phyloP scores from a whole-genome alignment of 768 basidiomycete genomes.

The Lentinula sp. region DNA sequence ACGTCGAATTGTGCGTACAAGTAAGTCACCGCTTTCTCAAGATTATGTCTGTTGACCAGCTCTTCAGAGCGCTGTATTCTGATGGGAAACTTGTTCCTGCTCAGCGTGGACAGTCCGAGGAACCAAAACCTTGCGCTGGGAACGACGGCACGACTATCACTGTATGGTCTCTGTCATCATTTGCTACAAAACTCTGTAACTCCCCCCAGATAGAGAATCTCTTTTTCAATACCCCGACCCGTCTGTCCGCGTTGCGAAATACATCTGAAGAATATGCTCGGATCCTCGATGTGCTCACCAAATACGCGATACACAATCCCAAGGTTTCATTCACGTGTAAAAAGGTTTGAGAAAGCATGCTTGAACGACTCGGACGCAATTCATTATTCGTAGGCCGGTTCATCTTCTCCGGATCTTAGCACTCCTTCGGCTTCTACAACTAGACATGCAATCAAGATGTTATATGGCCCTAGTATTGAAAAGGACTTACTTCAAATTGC shows the following conservation, averaged over 20 bases:
- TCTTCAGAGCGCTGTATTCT: conserved; percentile 66
- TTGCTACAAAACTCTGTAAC: not conserved
- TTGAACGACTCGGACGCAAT: not conserved
- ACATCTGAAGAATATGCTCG: conserved; percentile 88
- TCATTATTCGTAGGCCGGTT: conserved; percentile 48
- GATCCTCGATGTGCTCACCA: conserved; percentile 87
- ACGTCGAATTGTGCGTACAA: conserved; percentile 85
- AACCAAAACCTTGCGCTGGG: conserved; percentile 88
- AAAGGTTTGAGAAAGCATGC: conserved; percentile 47
- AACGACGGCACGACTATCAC: conserved; percentile 91
- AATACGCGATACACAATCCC: conserved; percentile 93
- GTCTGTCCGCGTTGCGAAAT: conserved; percentile 78
- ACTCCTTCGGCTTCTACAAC: conserved; percentile 67
- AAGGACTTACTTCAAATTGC: conserved; percentile 61
- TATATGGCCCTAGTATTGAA: conserved; percentile 78
- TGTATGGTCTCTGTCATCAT: conserved; percentile 30
- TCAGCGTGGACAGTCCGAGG: conserved; percentile 64
- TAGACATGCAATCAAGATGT: conserved; percentile 63
- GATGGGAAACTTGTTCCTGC: conserved; percentile 69
- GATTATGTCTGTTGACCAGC: not conserved
- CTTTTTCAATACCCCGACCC: conserved; percentile 89
- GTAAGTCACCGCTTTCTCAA: conserved; percentile 41
- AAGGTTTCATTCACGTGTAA: conserved; percentile 85
- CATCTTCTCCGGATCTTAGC: conserved; percentile 71
- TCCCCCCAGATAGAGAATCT: conserved; percentile 79